phyloP scores from a whole-genome alignment of 2,329 filamentous ascomycete species.

The Fusarium poae region DNA sequence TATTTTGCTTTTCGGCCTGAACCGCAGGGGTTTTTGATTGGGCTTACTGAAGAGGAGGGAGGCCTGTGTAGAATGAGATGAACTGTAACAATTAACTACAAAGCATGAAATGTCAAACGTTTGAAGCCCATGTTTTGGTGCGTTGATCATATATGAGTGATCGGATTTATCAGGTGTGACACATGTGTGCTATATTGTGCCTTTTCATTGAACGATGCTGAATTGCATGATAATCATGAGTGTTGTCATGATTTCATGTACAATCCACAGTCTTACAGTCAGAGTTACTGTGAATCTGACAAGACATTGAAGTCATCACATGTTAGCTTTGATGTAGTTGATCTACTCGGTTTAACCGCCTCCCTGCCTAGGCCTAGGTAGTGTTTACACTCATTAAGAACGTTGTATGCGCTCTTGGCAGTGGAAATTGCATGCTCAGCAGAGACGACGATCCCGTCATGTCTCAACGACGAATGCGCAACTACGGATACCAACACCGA shows the following conservation, averaged over 20 bases:
- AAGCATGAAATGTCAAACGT: constrained; percentile 38
- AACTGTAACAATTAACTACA: constrained; percentile 40
- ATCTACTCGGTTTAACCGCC: neutral
- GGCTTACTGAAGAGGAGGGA: constrained; percentile 20
- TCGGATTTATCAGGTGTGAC: neutral
- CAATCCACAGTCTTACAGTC: neutral
- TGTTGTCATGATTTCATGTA: neutral
- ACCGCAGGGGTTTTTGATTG: constrained; percentile 22
- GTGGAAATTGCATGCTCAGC: neutral
- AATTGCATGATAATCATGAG: neutral
- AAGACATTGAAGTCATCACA: neutral
- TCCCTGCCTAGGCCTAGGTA: neutral
- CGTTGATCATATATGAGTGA: neutral
- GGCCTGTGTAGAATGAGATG: constrained; percentile 28
- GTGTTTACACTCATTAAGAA: neutral
- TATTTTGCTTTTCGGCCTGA: constrained; percentile 33
- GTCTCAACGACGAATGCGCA: neutral
- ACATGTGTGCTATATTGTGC: neutral
- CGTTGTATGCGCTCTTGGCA: neutral
- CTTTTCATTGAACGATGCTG: neutral
- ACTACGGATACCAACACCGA: neutral
- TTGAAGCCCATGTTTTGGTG: neutral
- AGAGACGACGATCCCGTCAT: neutral
- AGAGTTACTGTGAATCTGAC: neutral
- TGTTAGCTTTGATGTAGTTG: neutral